Evolutionary conservation across 2,329 filamentous ascomycete species (phyloP).

Genomic region (Xylaria sp.): DNA sequence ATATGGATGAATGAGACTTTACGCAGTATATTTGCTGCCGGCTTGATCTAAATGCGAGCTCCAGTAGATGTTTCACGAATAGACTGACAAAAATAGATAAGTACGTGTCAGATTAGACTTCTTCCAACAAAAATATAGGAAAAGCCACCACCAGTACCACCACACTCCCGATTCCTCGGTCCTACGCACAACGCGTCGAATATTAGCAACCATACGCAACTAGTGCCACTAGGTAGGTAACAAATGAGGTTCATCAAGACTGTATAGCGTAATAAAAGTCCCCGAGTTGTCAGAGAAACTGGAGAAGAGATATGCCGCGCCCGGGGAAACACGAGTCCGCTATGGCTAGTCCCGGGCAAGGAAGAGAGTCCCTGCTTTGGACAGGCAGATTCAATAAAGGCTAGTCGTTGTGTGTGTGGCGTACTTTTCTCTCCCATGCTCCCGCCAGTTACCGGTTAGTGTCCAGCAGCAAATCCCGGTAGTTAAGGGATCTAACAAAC

Average conservation of each 20-base stretch:
- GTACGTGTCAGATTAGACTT: background rate
- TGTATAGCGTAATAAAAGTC: background rate
- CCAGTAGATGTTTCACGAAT: background rate
- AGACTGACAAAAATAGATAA: background rate
- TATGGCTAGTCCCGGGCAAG: conserved; percentile 5
- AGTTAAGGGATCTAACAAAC: conserved; percentile 20
- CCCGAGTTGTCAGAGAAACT: background rate
- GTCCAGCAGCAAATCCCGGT: conserved; percentile 3
- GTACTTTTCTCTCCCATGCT: background rate
- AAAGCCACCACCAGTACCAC: background rate
- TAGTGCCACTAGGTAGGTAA: background rate
- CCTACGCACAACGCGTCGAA: background rate
- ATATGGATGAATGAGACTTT: conserved; percentile 15
- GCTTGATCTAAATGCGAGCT: background rate
- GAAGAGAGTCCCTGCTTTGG: background rate
- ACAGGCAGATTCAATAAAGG: background rate
- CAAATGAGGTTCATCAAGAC: background rate
- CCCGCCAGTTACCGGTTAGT: background rate
- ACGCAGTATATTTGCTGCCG: background rate
- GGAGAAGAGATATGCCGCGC: background rate
- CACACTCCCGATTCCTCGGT: background rate
- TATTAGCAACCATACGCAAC: background rate
- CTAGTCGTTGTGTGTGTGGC: conserved; percentile 10
- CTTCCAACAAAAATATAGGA: background rate
- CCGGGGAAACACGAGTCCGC: background rate